Evolutionary conservation across 768 basidiomycete species (phyloP), one percentile per base, ranked within the genome.

Genomic region (Suillus ampliporus): DNA sequence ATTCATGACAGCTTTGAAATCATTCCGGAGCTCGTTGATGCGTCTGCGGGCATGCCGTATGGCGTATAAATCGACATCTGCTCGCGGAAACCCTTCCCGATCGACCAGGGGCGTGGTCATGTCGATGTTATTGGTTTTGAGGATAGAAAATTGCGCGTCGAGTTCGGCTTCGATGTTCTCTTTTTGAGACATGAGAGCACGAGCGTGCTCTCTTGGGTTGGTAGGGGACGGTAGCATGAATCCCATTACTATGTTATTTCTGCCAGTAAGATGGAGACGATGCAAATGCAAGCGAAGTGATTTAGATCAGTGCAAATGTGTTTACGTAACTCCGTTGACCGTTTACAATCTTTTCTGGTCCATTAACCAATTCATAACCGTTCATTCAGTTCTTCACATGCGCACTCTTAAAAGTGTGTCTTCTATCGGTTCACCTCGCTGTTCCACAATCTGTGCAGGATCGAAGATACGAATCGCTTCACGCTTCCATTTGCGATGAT

Each of bases 71-170:
- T 96, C 92, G 64, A 98, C 84, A 76, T 97, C 91, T 15, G 86
- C 87, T 15, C 94, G 84, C 1, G 96, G 96, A 75, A 94, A 98
- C 8, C 97, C 97, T 58, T 97, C 92, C 1, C 79, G 65, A 71
- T 97, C 95, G 52, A 97, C 85, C 38, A 98, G 85, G 0, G 92
- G 87, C 0, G 90, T 85, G 28, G 85, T 77, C 80, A 94, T 85
- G 2, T 84, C 87, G 37, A 83, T 83, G 46, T 82, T 77, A 69
- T 93, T 90, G 56, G 82, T 78, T 68, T 81, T 78, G 67, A 94
- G 85, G 60, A 93, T 82, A 47, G 84, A 77, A 41, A 84, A 75
- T 57, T 92, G 87, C 11, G 79, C 76, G 59, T 84, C 81, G 57
- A 96, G 83, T 67, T 93, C 87, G 35, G 80, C 79, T 73, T 96